Base-by-base conservation (phyloP, 2,329 filamentous ascomycete genomes). In the Rosellinia necatrix region DNA sequence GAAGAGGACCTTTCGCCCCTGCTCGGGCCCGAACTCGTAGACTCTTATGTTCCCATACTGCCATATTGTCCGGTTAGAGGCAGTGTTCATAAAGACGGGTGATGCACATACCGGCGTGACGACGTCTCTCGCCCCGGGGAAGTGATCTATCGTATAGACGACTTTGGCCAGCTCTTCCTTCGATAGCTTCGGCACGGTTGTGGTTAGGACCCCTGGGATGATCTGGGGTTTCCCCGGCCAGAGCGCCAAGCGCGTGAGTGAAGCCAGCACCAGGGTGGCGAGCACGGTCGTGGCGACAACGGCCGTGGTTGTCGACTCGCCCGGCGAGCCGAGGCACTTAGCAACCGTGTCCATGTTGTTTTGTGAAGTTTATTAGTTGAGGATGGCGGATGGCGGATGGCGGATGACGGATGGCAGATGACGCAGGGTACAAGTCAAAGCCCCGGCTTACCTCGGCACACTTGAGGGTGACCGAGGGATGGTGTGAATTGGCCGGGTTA, bases 1-100 rank as follows among this genome's bases (percentile, higher is more conserved):
- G 29, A 96, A 79, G 13, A 96, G 73, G 4, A 94, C 86, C 66
- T 89, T 92, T 41, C 82, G 80, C 6, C 91, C 91, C 50, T 83
- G 73, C 47, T 85, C 80, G 1, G 90, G 88, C 1, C 91, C 91
- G 75, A 88, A 96, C 75, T 96, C 91, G 69, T 94, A 94, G 19
- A 90, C 87, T 32, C 89, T 79, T 51, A 92, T 86, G 29, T 79
- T 85, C 46, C 91, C 91, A 70, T 91, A 92, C 67, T 83, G 42
- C n/a, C 2, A 41, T 19, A 49, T n/a, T 35, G 24, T 21, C 24
- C 8, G 27, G 21, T 52, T 50, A 52, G 42, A 50, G 24, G 29
- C 7, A 17, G 7, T n/a, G 3, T n/a, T 25, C 22, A 15, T 1
- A 22, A 19, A 12, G 10, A 42, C 21, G 9, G 24, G 15, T 3